phyloP scores from a whole-genome alignment of 2,329 filamentous ascomycete species.

The Cercospora sp. region DNA sequence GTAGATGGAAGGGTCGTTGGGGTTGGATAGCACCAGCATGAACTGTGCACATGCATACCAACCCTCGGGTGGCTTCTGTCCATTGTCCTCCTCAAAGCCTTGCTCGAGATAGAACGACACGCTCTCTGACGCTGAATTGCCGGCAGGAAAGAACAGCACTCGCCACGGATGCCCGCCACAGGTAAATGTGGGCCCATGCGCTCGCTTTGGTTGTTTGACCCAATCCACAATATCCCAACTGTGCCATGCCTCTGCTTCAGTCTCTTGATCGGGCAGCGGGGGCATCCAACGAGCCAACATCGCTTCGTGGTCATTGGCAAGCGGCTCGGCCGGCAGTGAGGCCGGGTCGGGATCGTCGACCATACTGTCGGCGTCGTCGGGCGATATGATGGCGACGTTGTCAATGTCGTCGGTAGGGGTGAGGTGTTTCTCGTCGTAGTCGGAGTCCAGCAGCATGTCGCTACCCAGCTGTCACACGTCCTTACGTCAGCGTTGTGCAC shows the following conservation, averaged over 20 bases:
- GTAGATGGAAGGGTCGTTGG: conserved; percentile 84
- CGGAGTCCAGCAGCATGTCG: conserved; percentile 65
- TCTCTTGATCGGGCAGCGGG: conserved; percentile 75
- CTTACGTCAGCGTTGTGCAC: conserved; percentile 30
- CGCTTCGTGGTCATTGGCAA: conserved; percentile 69
- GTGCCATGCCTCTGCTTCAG: conserved; percentile 70
- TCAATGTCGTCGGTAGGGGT: conserved; percentile 41
- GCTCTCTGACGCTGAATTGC: conserved; percentile 84
- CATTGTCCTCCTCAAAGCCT: conserved; percentile 70
- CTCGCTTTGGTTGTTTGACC: conserved; percentile 72
- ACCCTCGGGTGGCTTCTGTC: conserved; percentile 73
- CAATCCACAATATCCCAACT: conserved; percentile 91
- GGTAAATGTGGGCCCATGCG: conserved; percentile 84
- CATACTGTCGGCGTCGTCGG: conserved; percentile 57
- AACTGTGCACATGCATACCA: conserved; percentile 98
- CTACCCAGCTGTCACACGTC: conserved; percentile 53
- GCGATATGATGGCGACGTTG: conserved; percentile 61
- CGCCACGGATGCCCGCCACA: conserved; percentile 91
- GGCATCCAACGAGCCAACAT: conserved; percentile 81
- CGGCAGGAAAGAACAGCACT: conserved; percentile 90
- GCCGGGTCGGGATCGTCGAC: conserved; percentile 50
- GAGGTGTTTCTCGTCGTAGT: conserved; percentile 61
- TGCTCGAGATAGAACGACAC: conserved; percentile 97
- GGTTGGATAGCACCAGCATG: conserved; percentile 89
- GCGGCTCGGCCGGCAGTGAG: conserved; percentile 48